Base-by-base conservation (phyloP, 345 rosid species). In the Eucalyptus pauciflora region DNA sequence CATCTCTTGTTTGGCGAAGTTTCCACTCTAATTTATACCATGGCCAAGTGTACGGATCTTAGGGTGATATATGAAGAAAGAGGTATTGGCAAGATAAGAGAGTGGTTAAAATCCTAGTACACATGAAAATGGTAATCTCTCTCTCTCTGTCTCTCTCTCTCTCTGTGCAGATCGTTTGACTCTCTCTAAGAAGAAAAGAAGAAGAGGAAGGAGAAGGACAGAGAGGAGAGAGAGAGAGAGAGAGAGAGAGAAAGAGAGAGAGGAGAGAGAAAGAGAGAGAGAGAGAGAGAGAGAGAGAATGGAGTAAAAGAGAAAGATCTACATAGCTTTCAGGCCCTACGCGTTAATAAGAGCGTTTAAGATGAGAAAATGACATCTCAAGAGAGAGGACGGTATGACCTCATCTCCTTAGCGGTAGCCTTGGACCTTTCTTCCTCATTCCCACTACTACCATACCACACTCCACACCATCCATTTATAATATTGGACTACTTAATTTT, bases 311-410 rank as follows among this genome's bases (percentile, higher is more conserved):
- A 76, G 85, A 76, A 41, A 76, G 85, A 76, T 76, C 85, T 41
- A 76, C 85, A 76, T 76, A 76, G 48, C 85, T 76, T 76, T 76
- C 85, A 76, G 48, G 48, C 85, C 85, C 89, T 50, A 90, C 89
- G 90, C 89, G 49, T 89, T 86, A 80, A 88, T 79, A 29, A 46
- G 85, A 71, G 92, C 87, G 86, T 94, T 93, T 83, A 93, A 91
- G 94, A 91, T 85, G 90, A 92, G 99, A 96, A 91, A 96, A 89
- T 90, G 99, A 96, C 99, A 86, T 92, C 90, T 93, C 97, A 91
- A 90, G 71, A 60, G 79, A 89, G 12, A 90, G 89, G 94, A 93
- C 95, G 93, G 94, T 89, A 88, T 91, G 93, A 92, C 94, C 94
- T 89, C 92, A 88, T 87, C 91, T 92, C 90, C 89, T 50, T 81